Percentiles rank a stretch among this genome's conserved stretches.
Evolutionary conservation across 2,329 filamentous ascomycete genomes (phyloP).

Genomic region (Thelonectria olida): DNA sequence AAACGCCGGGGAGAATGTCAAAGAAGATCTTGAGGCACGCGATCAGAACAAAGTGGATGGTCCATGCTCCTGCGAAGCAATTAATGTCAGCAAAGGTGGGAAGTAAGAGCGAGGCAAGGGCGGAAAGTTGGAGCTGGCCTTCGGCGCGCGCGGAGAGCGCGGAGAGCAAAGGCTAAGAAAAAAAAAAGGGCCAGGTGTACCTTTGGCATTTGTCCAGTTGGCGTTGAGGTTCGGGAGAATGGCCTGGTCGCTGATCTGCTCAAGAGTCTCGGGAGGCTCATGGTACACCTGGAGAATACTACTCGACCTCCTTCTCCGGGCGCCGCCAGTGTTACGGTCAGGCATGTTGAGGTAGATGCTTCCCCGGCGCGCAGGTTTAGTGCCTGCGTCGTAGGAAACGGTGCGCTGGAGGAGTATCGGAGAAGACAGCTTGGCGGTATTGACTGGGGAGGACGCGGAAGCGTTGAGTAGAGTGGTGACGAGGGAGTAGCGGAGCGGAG

Average conservation of each 20-base stretch:
- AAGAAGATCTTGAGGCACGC: conserved; percentile 93
- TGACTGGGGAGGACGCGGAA: conserved; percentile 47
- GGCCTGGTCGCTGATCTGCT: conserved; percentile 97
- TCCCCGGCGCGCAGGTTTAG: conserved; percentile 73
- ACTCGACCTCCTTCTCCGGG: conserved; percentile 91
- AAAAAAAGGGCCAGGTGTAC: conserved; percentile 58
- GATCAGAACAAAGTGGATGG: conserved; percentile 95
- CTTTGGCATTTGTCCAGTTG: conserved; percentile 99
- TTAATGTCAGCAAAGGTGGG: conserved; percentile 29
- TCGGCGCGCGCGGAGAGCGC: conserved; percentile 10
- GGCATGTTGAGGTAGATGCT: conserved; percentile 67
- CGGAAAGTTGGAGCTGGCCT: background rate
- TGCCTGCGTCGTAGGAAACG: conserved; percentile 89
- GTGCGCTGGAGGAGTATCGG: conserved; percentile 86
- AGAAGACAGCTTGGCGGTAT: conserved; percentile 97
- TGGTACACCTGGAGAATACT: conserved; percentile 93
- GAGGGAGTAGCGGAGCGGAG: conserved; percentile 15
- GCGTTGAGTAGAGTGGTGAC: conserved; percentile 12
- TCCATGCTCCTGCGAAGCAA: conserved; percentile 82
- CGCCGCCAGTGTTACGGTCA: conserved; percentile 58
- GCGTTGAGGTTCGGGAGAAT: conserved; percentile 95
- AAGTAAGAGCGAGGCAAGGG: background rate
- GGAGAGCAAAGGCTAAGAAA: conserved; percentile 1
- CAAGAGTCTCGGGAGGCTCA: conserved; percentile 93
- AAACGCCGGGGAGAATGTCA: conserved; percentile 94